Percentiles rank a stretch among this genome's conserved stretches.
Evolutionary conservation across 495 filamentous ascomycete species (phyloP).

Genomic region (Evansstolkia leycettana): DNA sequence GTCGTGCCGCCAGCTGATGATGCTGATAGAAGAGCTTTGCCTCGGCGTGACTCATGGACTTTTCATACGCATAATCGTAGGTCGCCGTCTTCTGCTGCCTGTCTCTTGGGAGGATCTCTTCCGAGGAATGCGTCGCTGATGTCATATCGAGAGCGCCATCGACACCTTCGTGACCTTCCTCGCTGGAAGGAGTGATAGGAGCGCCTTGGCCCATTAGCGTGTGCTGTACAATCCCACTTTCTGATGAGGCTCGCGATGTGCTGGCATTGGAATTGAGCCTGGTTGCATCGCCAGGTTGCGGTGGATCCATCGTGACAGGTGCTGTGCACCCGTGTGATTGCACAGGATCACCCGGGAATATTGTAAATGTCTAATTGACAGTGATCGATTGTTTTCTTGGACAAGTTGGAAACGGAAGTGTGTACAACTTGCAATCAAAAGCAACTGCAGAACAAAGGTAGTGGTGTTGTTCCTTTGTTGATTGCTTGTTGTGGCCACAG

Average conservation of each 20-base stretch:
- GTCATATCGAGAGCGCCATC: constrained; percentile 9
- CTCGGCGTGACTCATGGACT: constrained; percentile 79
- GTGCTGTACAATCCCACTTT: constrained; percentile 1
- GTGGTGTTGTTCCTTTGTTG: too few species aligned
- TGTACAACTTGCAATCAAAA: too few species aligned
- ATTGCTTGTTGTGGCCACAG: too few species aligned
- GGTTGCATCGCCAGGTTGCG: constrained; percentile 5
- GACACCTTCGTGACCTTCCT: constrained; percentile 13
- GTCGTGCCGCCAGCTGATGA: constrained; percentile 47
- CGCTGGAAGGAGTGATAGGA: constrained; percentile 4
- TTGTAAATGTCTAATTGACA: too few species aligned
- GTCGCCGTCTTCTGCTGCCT: constrained; percentile 67
- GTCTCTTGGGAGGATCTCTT: constrained; percentile 61
- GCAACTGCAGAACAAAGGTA: too few species aligned
- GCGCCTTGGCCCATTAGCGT: constrained; percentile 3
- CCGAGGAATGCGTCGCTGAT: constrained; percentile 17
- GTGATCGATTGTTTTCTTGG: too few species aligned
- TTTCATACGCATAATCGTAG: constrained; percentile 80
- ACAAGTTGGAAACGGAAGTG: too few species aligned
- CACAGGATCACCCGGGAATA: too few species aligned
- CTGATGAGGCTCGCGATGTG: constrained; percentile 1
- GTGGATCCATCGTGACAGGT: constrained; percentile 10
- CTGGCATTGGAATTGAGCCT: constrained; percentile 17
- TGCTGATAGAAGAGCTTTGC: constrained; percentile 92
- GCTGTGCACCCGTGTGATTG: too few species aligned